These are phyloP conservation scores for Diaporthe eres DNA, from an alignment of 2,329 filamentous ascomycete species.

Conservation along the genomic window DNA sequence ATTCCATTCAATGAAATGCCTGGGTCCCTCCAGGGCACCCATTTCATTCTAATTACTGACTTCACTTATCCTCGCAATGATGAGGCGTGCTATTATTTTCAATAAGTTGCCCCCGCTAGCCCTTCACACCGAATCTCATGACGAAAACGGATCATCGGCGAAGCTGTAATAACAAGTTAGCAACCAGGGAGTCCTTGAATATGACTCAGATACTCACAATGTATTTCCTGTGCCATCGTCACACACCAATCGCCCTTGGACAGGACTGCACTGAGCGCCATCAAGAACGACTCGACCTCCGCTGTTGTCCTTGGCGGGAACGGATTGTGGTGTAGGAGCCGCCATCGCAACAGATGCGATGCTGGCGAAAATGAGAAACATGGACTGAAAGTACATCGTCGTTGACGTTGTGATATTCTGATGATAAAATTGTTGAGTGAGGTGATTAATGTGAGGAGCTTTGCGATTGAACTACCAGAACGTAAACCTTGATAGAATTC, in stretches of 20 bases:
- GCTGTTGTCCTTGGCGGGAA: constrained; percentile 6
- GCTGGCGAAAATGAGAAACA: background rate
- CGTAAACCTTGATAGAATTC: background rate
- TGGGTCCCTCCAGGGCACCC: too few species aligned
- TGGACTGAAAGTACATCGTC: background rate
- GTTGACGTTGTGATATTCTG: background rate
- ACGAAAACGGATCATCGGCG: constrained; percentile 1
- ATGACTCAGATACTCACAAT: background rate
- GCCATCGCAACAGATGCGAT: background rate
- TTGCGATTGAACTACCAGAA: background rate
- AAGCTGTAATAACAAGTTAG: background rate
- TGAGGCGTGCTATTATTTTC: background rate
- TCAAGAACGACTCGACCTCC: background rate
- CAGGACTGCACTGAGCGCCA: background rate
- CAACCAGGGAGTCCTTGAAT: background rate
- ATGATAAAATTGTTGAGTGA: background rate
- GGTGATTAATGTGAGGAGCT: background rate
- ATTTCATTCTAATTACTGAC: background rate
- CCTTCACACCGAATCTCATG: background rate
- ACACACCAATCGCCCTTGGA: constrained; percentile 1
- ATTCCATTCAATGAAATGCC: background rate
- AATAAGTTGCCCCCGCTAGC: background rate
- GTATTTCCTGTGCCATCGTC: background rate
- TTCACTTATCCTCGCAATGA: background rate
- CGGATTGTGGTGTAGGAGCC: background rate